A percentile compares a stretch with the other conserved stretches of the same genome.
Evolutionary conservation across 2,329 filamentous ascomycete species (phyloP).

Genomic region (Phyllosticta capitalensis): DNA sequence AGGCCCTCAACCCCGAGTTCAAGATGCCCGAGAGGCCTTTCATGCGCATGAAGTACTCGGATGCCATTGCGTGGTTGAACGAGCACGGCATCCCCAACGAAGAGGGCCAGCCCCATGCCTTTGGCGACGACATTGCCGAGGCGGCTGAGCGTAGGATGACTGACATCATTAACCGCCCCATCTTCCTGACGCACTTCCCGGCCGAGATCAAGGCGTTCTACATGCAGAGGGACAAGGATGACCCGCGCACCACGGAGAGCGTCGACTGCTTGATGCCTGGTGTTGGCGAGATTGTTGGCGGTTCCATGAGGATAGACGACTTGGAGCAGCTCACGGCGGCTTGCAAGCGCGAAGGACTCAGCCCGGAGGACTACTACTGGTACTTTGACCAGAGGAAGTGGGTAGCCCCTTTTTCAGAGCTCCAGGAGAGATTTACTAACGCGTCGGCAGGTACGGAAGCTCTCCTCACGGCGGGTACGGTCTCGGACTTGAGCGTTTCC

Average conservation of each 20-base stretch:
- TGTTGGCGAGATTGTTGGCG: slow-evolving; percentile 94
- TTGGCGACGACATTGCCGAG: slow-evolving; percentile 96
- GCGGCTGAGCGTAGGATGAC: slow-evolving; percentile 96
- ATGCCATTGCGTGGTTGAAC: slow-evolving; percentile 89
- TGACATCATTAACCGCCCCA: slow-evolving; percentile 87
- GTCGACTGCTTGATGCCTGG: slow-evolving; percentile 86
- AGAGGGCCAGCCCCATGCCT: slow-evolving; percentile 78
- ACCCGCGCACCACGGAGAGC: slow-evolving; percentile 79
- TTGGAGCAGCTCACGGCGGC: slow-evolving; percentile 83
- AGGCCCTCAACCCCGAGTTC: slow-evolving; percentile 87
- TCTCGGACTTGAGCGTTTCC: slow-evolving; percentile 75
- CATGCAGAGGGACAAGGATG: slow-evolving; percentile 81
- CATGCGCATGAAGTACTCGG: slow-evolving; percentile 86
- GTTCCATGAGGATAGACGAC: slow-evolving; percentile 90
- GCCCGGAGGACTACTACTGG: slow-evolving; percentile 87
- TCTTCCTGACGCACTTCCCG: slow-evolving; percentile 96
- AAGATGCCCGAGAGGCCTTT: slow-evolving; percentile 74
- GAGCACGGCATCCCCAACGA: slow-evolving; percentile 89
- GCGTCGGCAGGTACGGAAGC: slow-evolving; percentile 62
- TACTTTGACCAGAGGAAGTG: slow-evolving; percentile 95
- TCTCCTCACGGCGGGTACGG: slow-evolving; percentile 91
- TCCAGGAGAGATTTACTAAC: neutral
- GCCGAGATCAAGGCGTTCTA: slow-evolving; percentile 98
- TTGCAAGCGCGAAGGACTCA: slow-evolving; percentile 79
- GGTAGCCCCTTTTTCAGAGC: slow-evolving; percentile 31